Conservation (phyloP, 495 filamentous ascomycete species). For the Aspergillus diversus region DNA sequence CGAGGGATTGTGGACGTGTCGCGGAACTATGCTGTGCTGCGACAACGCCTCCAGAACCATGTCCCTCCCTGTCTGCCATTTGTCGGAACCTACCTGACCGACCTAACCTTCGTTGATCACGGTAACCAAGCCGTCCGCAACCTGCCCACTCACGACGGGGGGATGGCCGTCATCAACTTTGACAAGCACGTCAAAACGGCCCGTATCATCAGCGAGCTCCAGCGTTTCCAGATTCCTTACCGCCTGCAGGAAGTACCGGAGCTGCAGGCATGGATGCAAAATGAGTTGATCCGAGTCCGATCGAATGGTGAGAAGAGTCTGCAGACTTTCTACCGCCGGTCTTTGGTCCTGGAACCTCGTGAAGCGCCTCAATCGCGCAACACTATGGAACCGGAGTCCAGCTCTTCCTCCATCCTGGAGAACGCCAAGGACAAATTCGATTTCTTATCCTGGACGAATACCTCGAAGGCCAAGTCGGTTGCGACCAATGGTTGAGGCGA, state of each 20-base stretch:
- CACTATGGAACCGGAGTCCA: slow-evolving; percentile 39
- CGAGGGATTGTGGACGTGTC: slow-evolving; percentile 83
- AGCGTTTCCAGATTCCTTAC: slow-evolving; percentile 97
- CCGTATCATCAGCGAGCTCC: slow-evolving; percentile 91
- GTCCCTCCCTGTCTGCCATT: slow-evolving; percentile 95
- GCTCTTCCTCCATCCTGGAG: slow-evolving; percentile 54
- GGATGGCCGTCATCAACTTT: slow-evolving; percentile 89
- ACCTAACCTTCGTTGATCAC: slow-evolving; percentile 76
- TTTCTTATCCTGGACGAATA: slow-evolving; percentile 58
- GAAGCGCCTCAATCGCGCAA: slow-evolving; percentile 46
- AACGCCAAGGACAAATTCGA: slow-evolving; percentile 60
- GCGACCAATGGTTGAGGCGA: slow-evolving; percentile 45
- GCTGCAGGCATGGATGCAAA: slow-evolving; percentile 91
- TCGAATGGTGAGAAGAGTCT: slow-evolving; percentile 77
- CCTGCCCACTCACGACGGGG: slow-evolving; percentile 55
- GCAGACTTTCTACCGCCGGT: slow-evolving; percentile 82
- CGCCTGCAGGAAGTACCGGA: slow-evolving; percentile 82
- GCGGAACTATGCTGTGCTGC: slow-evolving; percentile 90
- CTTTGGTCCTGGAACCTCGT: slow-evolving; percentile 82
- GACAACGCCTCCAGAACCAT: slow-evolving; percentile 82
- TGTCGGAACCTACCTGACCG: slow-evolving; percentile 94
- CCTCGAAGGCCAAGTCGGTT: slow-evolving; percentile 52
- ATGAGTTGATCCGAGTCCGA: slow-evolving; percentile 79
- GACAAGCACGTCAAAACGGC: slow-evolving; percentile 96
- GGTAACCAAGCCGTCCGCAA: slow-evolving; percentile 75